Conservation (phyloP, 2,329 filamentous ascomycete genomes). For the Colletotrichum filicis region DNA sequence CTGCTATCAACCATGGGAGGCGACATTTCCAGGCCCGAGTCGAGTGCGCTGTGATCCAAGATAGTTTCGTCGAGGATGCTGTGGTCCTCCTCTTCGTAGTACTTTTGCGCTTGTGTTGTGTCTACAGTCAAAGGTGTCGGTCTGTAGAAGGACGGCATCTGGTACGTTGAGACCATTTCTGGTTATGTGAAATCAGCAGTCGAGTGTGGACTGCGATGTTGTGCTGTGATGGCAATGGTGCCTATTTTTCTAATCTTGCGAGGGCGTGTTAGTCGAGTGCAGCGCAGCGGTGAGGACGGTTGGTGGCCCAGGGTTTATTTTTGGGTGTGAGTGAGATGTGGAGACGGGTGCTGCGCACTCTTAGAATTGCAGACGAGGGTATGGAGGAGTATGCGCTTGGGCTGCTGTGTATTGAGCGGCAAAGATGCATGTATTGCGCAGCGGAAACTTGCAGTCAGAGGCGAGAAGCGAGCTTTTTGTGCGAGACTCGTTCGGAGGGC, state of each 20-base stretch:
- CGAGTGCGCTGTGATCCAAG: slow-evolving; percentile 67
- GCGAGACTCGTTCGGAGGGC: neutral
- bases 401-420: neutral
- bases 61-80: slow-evolving; percentile 70
- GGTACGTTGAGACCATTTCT: slow-evolving; percentile 62
- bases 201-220: slow-evolving; percentile 29
- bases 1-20: slow-evolving; percentile 71
- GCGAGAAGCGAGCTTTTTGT: slow-evolving; percentile 14
- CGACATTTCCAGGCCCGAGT: slow-evolving; percentile 72
- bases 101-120: slow-evolving; percentile 64
- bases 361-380: slow-evolving; percentile 18
- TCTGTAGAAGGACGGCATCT: slow-evolving; percentile 64
- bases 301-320: slow-evolving; percentile 32
- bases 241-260: slow-evolving; percentile 27
- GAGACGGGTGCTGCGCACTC: slow-evolving; percentile 24
- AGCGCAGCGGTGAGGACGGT: slow-evolving; percentile 33
- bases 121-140: slow-evolving; percentile 63
- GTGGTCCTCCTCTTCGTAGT: slow-evolving; percentile 70
- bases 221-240: slow-evolving; percentile 21
- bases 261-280: slow-evolving; percentile 31
- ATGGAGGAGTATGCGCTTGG: neutral
- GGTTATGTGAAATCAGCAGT: slow-evolving; percentile 39
- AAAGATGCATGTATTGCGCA: slow-evolving; percentile 3
- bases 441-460: neutral
- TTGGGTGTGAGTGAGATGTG: slow-evolving; percentile 32